Percentiles rank a stretch among this genome's conserved stretches.
Evolutionary conservation across 176 grass and related monocot species (phyloP).

Genomic region (Ampelocalamus luodianensis): DNA sequence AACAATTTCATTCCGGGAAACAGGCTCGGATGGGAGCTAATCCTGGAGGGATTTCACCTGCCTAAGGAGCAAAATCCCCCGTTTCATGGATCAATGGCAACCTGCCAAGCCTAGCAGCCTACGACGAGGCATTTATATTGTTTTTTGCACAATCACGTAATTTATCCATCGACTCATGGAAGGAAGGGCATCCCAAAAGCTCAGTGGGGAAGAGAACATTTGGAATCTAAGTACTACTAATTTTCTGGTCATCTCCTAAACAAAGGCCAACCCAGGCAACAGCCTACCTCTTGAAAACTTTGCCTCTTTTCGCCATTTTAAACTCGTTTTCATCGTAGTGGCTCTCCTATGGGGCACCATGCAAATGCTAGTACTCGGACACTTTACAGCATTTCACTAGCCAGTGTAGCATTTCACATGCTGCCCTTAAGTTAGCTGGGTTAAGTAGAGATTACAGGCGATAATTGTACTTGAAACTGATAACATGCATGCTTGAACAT

Average conservation of each 20-base stretch:
- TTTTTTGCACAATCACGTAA: slow-evolving; percentile 28
- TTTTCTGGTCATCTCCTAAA: slow-evolving; percentile 21
- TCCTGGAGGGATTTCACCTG: slow-evolving; percentile 48
- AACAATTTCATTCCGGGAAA: slow-evolving; percentile 68
- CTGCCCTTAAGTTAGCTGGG: slow-evolving; percentile 36
- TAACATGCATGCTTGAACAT: slow-evolving; percentile 17
- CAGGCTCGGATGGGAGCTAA: slow-evolving; percentile 50
- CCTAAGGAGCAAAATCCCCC: slow-evolving; percentile 54
- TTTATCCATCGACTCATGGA: not conserved
- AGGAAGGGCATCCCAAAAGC: slow-evolving; percentile 31
- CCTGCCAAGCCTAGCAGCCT: slow-evolving; percentile 18
- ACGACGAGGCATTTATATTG: not conserved
- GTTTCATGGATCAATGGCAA: slow-evolving; percentile 61
- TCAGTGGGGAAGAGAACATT: slow-evolving; percentile 30
- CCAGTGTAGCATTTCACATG: slow-evolving; percentile 25
- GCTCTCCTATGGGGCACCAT: slow-evolving; percentile 37
- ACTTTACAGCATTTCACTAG: slow-evolving; percentile 52
- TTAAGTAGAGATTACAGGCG: slow-evolving; percentile 41
- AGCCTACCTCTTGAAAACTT: not conserved
- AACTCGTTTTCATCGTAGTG: slow-evolving; percentile 7
- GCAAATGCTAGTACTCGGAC: not conserved
- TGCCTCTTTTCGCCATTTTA: not conserved
- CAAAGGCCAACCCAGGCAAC: not conserved
- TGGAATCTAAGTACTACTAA: slow-evolving; percentile 47
- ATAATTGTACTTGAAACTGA: slow-evolving; percentile 40